These are phyloP conservation scores for Neophaeococcomyces aloes DNA, from an alignment of 2,329 filamentous ascomycete genomes.

Conservation along the genomic window DNA sequence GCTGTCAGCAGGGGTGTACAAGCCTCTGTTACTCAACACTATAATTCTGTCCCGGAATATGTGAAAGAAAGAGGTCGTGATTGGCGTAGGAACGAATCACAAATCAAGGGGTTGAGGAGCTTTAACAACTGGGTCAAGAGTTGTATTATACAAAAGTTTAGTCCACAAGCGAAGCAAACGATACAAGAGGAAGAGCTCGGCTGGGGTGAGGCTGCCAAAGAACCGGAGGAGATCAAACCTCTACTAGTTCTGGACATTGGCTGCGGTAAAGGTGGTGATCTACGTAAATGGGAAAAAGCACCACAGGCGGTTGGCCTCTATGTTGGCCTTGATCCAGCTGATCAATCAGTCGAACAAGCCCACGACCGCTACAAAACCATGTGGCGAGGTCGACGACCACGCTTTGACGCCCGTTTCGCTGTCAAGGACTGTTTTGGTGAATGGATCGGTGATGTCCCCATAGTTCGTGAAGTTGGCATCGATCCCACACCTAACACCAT, in stretches of 20 bases:
- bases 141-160: slow-evolving; percentile 93
- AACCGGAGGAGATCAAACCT: slow-evolving; percentile 37
- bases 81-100: slow-evolving; percentile 87
- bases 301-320: slow-evolving; percentile 88
- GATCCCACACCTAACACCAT: slow-evolving; percentile 55
- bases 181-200: slow-evolving; percentile 36
- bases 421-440: slow-evolving; percentile 89
- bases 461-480: slow-evolving; percentile 79
- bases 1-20: slow-evolving; percentile 51
- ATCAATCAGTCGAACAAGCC: slow-evolving; percentile 85
- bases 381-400: slow-evolving; percentile 46
- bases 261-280: slow-evolving; percentile 90
- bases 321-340: slow-evolving; percentile 85
- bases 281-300: slow-evolving; percentile 92
- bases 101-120: slow-evolving; percentile 84
- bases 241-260: slow-evolving; percentile 85
- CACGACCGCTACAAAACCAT: slow-evolving; percentile 71
- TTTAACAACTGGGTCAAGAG: slow-evolving; percentile 99
- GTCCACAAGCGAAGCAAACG: slow-evolving; percentile 57
- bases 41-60: slow-evolving; percentile 89
- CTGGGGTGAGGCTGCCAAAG: slow-evolving; percentile 32
- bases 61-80: slow-evolving; percentile 84
- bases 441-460: slow-evolving; percentile 66
- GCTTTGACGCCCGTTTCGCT: slow-evolving; percentile 80
- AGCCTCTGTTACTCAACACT: slow-evolving; percentile 84